A percentile compares a stretch with the other conserved stretches of the same genome.
These are phyloP conservation scores for Gossypioides kirkii DNA, from an alignment of 345 rosid species.

Conservation along the genomic window DNA sequence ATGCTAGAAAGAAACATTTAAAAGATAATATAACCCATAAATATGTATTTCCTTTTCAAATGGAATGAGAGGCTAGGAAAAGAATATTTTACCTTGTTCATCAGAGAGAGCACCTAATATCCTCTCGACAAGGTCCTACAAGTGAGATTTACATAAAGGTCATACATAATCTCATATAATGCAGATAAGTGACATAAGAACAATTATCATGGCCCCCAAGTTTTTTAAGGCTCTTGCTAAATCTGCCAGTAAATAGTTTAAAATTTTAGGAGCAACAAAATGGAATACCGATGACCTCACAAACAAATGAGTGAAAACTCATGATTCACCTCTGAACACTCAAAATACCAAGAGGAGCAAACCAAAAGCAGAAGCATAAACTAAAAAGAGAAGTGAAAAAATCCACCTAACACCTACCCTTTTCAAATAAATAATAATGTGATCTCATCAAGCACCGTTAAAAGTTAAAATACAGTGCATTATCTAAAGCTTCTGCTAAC, in stretches of 20 bases:
- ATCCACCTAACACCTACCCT: not conserved
- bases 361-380: not conserved
- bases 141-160: slow-evolving; percentile 16
- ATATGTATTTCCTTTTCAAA: not conserved
- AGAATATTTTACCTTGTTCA: slow-evolving; percentile 55
- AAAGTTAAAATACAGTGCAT: not conserved
- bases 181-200: not conserved
- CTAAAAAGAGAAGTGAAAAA: not conserved
- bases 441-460: too few species aligned
- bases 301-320: not conserved
- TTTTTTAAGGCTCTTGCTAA: not conserved
- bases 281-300: not conserved
- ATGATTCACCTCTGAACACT: not conserved
- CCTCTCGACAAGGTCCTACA: slow-evolving; percentile 86
- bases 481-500: slow-evolving; percentile 28
- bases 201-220: not conserved
- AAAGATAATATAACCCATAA: not conserved
- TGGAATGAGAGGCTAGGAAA: not conserved
- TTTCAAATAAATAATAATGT: not conserved
- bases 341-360: not conserved
- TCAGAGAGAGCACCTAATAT: slow-evolving; percentile 60
- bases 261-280: not conserved
- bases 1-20: not conserved
- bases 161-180: not conserved
- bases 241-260: not conserved